These are phyloP conservation scores for Brassica nigra DNA, from an alignment of 345 rosid species.

Conservation along the genomic window DNA sequence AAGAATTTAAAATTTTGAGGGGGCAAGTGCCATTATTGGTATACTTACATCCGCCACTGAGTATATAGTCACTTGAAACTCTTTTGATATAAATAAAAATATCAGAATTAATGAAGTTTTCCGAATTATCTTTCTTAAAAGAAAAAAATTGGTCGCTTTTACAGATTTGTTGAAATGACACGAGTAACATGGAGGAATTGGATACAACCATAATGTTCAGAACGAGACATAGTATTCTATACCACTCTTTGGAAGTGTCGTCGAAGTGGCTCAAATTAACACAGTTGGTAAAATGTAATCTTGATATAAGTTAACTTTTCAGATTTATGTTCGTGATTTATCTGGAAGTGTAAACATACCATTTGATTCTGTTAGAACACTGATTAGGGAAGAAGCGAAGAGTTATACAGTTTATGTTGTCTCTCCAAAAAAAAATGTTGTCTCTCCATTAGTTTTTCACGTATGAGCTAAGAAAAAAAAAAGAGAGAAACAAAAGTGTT, in stretches of 20 bases:
- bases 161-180: background rate
- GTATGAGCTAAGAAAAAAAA: background rate
- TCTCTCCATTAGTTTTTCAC: background rate
- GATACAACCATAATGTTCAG: background rate
- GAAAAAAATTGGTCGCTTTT: background rate
- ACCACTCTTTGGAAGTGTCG: background rate
- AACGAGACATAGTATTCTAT: background rate
- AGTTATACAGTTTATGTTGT: background rate
- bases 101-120: background rate
- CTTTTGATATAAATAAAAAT: background rate
- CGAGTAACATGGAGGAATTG: background rate
- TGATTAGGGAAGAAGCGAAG: background rate
- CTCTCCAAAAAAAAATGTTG: background rate
- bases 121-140: background rate
- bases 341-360: background rate
- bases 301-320: background rate
- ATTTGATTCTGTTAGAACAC: background rate
- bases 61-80: background rate
- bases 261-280: background rate
- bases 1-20: too few species aligned
- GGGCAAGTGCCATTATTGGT: too few species aligned
- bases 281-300: background rate
- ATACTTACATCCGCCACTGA: too few species aligned
- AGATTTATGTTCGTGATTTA: background rate
- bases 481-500: background rate